Base-by-base conservation (phyloP, 257 asterid genomes). In the Solanum habrochaites region DNA sequence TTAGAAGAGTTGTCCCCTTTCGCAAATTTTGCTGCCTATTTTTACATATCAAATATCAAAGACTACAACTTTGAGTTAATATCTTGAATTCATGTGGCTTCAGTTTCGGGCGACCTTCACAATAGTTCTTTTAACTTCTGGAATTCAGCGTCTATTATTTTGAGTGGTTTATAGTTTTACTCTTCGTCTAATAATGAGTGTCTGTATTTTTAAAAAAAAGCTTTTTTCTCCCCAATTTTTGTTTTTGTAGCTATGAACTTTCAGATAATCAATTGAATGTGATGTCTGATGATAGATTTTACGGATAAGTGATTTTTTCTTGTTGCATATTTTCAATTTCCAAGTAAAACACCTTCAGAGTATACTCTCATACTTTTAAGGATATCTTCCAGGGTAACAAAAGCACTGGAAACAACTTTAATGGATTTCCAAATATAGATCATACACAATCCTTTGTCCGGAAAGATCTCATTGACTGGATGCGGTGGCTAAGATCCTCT, bases 361-460 rank as follows among this genome's bases (percentile, higher is more conserved):
- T 80, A 15, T 47, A 45, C 42, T 9, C 64, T 27, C 60, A 80
- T 74, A 15, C 27, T 80, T 40, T 14, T 87, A 90, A 80, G 86
- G 31, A 72, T 87, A 85, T 88, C 85, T 86, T 91, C 70, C 87
- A 96, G 99, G 99, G 99, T 12, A 94, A 93, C 90, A 91, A 88
- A 89, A 94, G 98, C 87, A 94, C 98, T 4, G 99, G 99, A 83
- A 98, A 94, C 90, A 97, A 95, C 90, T 95, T 97, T 83, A 27
- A 93, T 16, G 99, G 99, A 70, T 91, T 97, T 87, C 99, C 99
- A 27, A 97, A 97, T 90, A 90, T 97, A 72, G 99, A 97, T 92
- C 99, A 97, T 86, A 88, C 96, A 11, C 99, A 97, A 87, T 74
- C 89, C 62, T 95, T 94, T 85, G 99, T 97, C 29, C 90, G 98